Evolutionary conservation across 139 green algal genomes (phyloP), one percentile per base, ranked within the genome.

Genomic region (Zygnema circumcarinatum): DNA sequence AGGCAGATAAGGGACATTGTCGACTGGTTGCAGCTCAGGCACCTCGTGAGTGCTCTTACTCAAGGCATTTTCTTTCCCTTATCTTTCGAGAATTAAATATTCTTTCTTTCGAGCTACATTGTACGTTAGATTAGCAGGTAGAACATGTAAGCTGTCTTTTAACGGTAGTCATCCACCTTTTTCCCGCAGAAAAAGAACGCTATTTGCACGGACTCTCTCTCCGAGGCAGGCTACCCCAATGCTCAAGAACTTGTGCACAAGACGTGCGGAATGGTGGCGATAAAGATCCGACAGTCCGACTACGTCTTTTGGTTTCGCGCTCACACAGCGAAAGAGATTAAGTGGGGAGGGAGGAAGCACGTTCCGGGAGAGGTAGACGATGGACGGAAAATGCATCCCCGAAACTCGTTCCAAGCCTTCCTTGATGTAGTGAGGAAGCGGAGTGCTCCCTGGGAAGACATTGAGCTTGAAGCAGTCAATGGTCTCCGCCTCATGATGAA

Each of bases 301-400:
- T 88, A 73, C 20, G 35, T 88, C 36, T 74, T 88, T 32, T 88
- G 83, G 83, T 88, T 88, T 76, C 83, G 83, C 0, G 62, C 79
- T 39, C 79, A 86, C 52, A 54, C 53, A 40, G 79, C 47, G 29
- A 86, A 86, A 40, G 29, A 78, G 21, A 31, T 86, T 36, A 41
- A 33, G 22, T 87, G 81, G 81, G 54, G 62, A 33, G 81, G 81
- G 3, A 41, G 40, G 38, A 81, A 52, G 33, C 81, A 87, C 62
- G 38, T 75, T n/a, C 54, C 54, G 47, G 25, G 3, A 0, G 79
- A 86, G 21, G 40, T 74, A 29, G 83, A 88, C 83, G 83, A 88
- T 38, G 54, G 7, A 0, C 40, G 25, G 21, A 84, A 52, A 53
- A 84, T 84, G 38, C 25, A 88, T 62, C 83, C 83, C 1, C 68